Evolutionary conservation across 257 asterid species (phyloP), one percentile per base, ranked within the genome.

Genomic region (Verbascum thapsus): DNA sequence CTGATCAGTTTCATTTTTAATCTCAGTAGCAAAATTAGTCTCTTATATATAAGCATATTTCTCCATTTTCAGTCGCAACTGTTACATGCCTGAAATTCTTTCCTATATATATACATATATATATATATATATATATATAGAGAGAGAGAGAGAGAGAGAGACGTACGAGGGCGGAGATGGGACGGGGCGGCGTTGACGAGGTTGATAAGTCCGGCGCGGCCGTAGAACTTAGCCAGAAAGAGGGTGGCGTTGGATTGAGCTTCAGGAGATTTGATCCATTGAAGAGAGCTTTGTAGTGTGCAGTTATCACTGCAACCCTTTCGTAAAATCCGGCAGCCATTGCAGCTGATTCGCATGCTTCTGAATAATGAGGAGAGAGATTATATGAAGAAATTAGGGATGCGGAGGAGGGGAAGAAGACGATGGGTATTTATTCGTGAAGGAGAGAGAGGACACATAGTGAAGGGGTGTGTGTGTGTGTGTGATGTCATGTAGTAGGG

Each of bases 191-290:
- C 67, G 32, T 55, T 60, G 60, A 80, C 64, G 72, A 80, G 81
- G 70, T 69, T 72, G 65, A 76, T 15, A 67, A 80, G 83, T 7
- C 81, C 83, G 1, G 76, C 71, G 13, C 86, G 78, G 71, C 86
- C 86, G 58, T 76, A 80, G 74, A 80, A 76, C 70, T 80, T 80
- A 64, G 83, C 76, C 4, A 80, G 81, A 12, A 80, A 80, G 13
- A 72, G 69, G 50, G 83, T 80, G 65, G 83, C 86, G 72, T 80
- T 77, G 66, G 83, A 71, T 66, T 80, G 79, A 11, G 83, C 67
- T 54, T 68, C 61, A 12, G 86, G 47, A 6, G 77, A 68, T n/a
- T 61, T 58, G 13, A 77, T 73, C 86, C 86, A 74, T 20, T 74
- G 43, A 7, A 80, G 74, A 8, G 68, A 74, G 26, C 79, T 73